A percentile compares a stretch with the other conserved stretches of the same genome.
Conservation (phyloP, 306 rosid species). For the Lathyrus aphaca region DNA sequence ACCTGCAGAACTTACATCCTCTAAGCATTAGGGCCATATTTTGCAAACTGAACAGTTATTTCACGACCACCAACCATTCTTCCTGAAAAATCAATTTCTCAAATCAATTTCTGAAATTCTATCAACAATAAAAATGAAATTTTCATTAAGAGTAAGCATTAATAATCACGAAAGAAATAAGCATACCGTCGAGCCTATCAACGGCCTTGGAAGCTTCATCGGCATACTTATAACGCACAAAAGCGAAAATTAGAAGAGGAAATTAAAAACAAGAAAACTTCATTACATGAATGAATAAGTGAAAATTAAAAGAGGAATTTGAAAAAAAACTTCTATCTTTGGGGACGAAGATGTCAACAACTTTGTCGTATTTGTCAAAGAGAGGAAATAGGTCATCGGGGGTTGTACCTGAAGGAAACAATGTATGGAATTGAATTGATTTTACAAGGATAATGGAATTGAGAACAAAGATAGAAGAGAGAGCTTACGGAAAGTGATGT, state of each 20-base stretch:
- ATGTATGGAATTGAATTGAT: neutral
- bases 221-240: slow-evolving; percentile 87
- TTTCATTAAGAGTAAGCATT: neutral
- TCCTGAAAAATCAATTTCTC: slow-evolving; percentile 43
- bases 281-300: neutral
- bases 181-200: slow-evolving; percentile 67
- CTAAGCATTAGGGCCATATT: slow-evolving; percentile 94
- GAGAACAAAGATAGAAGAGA: neutral
- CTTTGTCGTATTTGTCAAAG: slow-evolving; percentile 88
- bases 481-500: slow-evolving; percentile 75
- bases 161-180: neutral
- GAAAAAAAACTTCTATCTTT: slow-evolving; percentile 71
- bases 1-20: slow-evolving; percentile 63
- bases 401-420: slow-evolving; percentile 62
- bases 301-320: neutral
- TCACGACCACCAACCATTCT: slow-evolving; percentile 92
- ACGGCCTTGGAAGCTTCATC: slow-evolving; percentile 92
- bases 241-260: too few species aligned
- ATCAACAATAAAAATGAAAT: neutral
- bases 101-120: neutral
- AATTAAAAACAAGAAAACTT: slow-evolving; percentile 16
- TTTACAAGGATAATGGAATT: neutral
- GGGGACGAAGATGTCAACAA: slow-evolving; percentile 89
- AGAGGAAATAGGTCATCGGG: slow-evolving; percentile 89
- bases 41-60: slow-evolving; percentile 91